Evolutionary conservation across 1,284 basidiomycete species (phyloP).

Genomic region (Ceraceosorus guamensis): DNA sequence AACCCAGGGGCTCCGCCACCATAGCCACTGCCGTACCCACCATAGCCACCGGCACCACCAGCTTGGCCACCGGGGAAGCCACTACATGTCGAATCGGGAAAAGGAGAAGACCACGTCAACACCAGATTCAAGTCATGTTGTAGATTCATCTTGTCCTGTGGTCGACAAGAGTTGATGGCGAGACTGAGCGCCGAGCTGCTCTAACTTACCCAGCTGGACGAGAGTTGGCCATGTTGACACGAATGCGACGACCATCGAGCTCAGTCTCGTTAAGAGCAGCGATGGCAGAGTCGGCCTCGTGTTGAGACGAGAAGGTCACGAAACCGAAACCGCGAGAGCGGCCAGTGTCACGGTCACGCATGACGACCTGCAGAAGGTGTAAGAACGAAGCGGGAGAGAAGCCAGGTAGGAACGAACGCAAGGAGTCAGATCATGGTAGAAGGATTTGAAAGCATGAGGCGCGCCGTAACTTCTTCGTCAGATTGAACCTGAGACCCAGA

Average conservation of each 20-base stretch:
- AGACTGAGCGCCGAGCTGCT: neutral
- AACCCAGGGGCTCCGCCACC: conserved; percentile 8
- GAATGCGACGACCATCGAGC: conserved; percentile 82
- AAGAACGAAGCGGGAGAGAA: conserved; percentile 3
- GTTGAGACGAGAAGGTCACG: conserved; percentile 54
- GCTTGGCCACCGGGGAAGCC: conserved; percentile 38
- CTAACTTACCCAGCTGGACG: conserved; percentile 54
- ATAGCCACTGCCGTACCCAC: conserved; percentile 12
- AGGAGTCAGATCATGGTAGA: neutral
- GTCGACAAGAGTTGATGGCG: neutral
- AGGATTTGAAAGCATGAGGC: neutral
- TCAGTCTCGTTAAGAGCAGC: conserved; percentile 76
- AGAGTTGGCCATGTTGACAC: conserved; percentile 87
- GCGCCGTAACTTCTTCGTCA: no score
- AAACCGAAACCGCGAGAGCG: conserved; percentile 88
- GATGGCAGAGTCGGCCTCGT: conserved; percentile 76
- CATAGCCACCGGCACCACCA: conserved; percentile 43
- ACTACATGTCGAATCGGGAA: conserved; percentile 1
- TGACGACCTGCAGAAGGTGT: conserved; percentile 55
- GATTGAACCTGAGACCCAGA: no score
- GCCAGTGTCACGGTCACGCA: conserved; percentile 94
- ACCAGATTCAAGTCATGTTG: neutral
- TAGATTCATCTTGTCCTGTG: neutral
- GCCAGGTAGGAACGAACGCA: neutral
- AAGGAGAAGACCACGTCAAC: neutral